Conservation (phyloP, 345 rosid species). For the Lenwebbia sp. region DNA sequence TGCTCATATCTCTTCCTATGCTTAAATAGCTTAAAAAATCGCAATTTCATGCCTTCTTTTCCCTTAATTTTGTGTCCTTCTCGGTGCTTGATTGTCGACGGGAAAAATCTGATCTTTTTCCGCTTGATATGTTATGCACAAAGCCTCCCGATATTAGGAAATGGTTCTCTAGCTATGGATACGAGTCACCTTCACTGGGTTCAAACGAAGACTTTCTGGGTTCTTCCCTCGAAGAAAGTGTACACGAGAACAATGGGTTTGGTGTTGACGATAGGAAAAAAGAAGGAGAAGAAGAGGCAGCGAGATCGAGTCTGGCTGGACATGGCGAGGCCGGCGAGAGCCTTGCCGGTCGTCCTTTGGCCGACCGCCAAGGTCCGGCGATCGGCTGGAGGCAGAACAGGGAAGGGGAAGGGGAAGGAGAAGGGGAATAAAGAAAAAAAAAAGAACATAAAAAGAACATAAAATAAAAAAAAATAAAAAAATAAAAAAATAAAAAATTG, state of each 20-base stretch:
- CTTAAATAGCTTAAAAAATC: background rate
- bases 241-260: background rate
- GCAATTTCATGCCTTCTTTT: background rate
- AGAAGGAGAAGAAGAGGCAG: background rate
- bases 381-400: too few species aligned
- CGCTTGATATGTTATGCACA: background rate
- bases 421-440: too few species aligned
- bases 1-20: background rate
- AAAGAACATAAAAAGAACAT: too few species aligned
- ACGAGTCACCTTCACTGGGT: constrained; percentile 37
- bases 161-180: constrained; percentile 54
- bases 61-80: too few species aligned
- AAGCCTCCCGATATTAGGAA: constrained; percentile 54
- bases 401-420: too few species aligned
- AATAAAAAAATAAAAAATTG: too few species aligned
- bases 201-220: constrained; percentile 12
- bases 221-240: background rate
- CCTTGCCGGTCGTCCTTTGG: too few species aligned
- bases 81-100: background rate
- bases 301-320: too few species aligned
- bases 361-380: too few species aligned
- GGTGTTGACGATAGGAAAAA: background rate
- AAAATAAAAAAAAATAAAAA: too few species aligned
- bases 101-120: background rate
- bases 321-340: too few species aligned